These are phyloP conservation scores for Cichorium intybus DNA, from an alignment of 140 eudicot genomes.

Conservation along the genomic window DNA sequence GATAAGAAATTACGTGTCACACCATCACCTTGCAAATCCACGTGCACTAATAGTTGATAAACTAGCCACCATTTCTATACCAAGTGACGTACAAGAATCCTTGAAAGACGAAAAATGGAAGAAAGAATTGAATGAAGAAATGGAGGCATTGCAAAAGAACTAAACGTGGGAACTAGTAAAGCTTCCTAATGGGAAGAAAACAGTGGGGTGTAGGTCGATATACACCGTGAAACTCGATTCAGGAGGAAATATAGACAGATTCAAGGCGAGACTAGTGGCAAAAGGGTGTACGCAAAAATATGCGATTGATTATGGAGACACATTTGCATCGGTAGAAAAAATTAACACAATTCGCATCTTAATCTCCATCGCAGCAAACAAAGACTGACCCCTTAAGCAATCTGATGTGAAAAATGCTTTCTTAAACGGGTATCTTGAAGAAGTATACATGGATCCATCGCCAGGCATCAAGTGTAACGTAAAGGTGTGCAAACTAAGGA, in stretches of 20 bases:
- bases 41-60: too few relatives aligned
- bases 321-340: neutral
- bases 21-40: too few relatives aligned
- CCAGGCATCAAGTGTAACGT: neutral
- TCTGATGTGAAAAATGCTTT: too few relatives aligned
- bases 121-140: neutral
- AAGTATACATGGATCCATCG: neutral
- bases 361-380: neutral
- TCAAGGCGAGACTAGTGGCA: too few relatives aligned
- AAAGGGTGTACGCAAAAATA: neutral
- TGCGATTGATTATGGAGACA: neutral
- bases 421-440: too few relatives aligned
- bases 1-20: too few relatives aligned
- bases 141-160: neutral
- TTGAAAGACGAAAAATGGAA: too few relatives aligned
- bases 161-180: neutral
- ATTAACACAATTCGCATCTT: slow-evolving; percentile 1
- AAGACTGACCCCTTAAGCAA: neutral
- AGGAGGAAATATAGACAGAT: neutral
- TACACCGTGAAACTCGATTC: neutral
- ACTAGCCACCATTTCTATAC: too few relatives aligned
- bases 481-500: neutral
- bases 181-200: neutral
- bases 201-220: neutral
- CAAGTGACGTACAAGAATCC: too few relatives aligned